Evolutionary conservation across 176 grass and related monocot species (phyloP), one percentile per base, ranked within the genome.

Genomic region (Eleusine indica): DNA sequence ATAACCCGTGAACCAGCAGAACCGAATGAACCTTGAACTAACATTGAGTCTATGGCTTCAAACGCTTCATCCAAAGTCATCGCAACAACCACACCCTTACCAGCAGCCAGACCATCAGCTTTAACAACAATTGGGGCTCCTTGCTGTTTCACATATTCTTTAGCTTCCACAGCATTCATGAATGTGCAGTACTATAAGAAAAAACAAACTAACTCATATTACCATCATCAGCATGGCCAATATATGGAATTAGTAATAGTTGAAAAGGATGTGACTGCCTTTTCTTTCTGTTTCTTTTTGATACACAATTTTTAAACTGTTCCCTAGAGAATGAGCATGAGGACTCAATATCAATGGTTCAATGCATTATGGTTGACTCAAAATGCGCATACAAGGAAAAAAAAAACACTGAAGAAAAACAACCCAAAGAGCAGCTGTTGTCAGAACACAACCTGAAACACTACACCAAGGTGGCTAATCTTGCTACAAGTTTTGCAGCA

Each of bases 51-150:
- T 48, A 95, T 93, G 56, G 91, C 89, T 86, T 88, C 83, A 29
- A 88, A 90, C 46, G 92, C 95, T 80, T 91, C 92, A 43, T 87
- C 72, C 66, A 93, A 87, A 88, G 75, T 91, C 92, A 90, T 93
- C 41, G 93, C 92, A 13, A 98, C 87, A 22, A 93, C 83, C 21
- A 95, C 96, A 12, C 92, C 96, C 65, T 98, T 98, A 79, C 96
- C 92, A 70, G 96, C 87, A 40, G 91, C 96, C 72, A 98, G 42
- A 25, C 96, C 96, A 86, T 98, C 93, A 6, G 93, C 96, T 77
- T 98, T 98, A 16, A 95, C 60, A 82, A 95, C 96, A 85, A 95
- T 91, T 65, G 96, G 90, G 44, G 89, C 85, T 47, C 91, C 91
- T 90, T 98, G 87, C 58, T 86, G 58, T 74, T 71, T 83, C 5